These are phyloP conservation scores for Colletotrichum costaricense DNA, from an alignment of 2,329 filamentous ascomycete genomes.

Conservation along the genomic window DNA sequence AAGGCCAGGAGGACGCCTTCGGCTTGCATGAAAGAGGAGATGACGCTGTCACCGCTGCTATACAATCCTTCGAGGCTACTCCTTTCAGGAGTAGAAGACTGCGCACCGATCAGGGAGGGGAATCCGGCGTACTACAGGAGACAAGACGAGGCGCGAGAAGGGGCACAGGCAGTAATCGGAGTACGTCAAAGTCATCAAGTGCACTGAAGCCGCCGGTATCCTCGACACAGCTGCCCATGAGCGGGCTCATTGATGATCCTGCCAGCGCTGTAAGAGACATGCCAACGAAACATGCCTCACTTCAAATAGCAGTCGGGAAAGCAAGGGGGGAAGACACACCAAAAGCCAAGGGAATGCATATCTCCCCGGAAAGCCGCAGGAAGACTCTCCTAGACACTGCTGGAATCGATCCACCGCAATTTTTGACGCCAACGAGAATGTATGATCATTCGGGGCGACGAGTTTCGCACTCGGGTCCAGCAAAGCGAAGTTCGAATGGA, in stretches of 20 bases:
- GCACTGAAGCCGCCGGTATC: background rate
- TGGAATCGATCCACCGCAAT: background rate
- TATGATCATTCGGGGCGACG: background rate
- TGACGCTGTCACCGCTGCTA: background rate
- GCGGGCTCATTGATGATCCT: slow-evolving; percentile 22
- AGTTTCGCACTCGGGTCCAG: background rate
- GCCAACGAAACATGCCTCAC: slow-evolving; percentile 15
- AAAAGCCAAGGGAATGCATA: background rate
- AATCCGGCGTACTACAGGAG: background rate
- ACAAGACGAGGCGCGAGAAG: slow-evolving; percentile 1
- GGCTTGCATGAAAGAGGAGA: background rate
- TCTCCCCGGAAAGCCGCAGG: background rate
- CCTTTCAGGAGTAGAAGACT: background rate
- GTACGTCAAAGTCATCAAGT: background rate
- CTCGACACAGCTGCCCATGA: background rate
- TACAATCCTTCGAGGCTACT: too few species aligned
- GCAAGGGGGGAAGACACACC: background rate
- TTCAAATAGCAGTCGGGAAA: slow-evolving; percentile 8
- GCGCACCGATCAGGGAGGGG: background rate
- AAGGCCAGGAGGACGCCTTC: background rate
- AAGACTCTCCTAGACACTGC: background rate
- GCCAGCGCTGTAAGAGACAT: slow-evolving; percentile 24
- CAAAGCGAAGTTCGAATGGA: background rate
- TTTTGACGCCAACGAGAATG: background rate
- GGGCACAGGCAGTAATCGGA: background rate